These are phyloP conservation scores for Aspergillus tanneri DNA, from an alignment of 2,329 filamentous ascomycete genomes.

Conservation along the genomic window DNA sequence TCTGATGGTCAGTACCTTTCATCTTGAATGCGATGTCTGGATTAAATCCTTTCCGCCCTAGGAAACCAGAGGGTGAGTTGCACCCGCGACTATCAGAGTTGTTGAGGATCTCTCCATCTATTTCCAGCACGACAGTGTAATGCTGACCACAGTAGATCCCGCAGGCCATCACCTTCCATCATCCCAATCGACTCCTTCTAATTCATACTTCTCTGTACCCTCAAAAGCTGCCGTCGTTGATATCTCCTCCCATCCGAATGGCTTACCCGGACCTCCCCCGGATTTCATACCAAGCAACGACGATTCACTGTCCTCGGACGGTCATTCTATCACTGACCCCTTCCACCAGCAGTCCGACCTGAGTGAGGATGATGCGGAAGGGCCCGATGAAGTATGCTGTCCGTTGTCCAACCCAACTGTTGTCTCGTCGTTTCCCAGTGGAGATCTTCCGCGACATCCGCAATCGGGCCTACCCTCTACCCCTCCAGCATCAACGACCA, in stretches of 20 bases:
- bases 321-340: conserved; percentile 37
- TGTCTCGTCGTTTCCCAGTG: not conserved
- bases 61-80: conserved; percentile 35
- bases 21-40: conserved; percentile 44
- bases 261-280: conserved; percentile 20
- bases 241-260: conserved; percentile 19
- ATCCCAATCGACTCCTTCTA: conserved; percentile 3
- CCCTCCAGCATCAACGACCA: conserved; percentile 10
- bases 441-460: not conserved
- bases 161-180: conserved; percentile 11
- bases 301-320: conserved; percentile 32
- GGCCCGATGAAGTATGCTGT: not conserved
- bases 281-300: conserved; percentile 26
- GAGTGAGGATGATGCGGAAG: conserved; percentile 26
- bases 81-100: no score
- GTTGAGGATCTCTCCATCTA: conserved; percentile 12
- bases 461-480: conserved; percentile 8
- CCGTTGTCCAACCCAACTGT: not conserved
- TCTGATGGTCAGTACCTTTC: conserved; percentile 33
- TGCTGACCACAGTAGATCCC: conserved; percentile 17
- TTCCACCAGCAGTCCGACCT: conserved; percentile 36
- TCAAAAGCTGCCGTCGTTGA: conserved; percentile 16
- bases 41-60: conserved; percentile 53
- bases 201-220: conserved; percentile 8
- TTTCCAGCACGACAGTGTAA: not conserved